Conservation (phyloP, 2,329 filamentous ascomycete genomes). For the Ceratocystis papillata region DNA sequence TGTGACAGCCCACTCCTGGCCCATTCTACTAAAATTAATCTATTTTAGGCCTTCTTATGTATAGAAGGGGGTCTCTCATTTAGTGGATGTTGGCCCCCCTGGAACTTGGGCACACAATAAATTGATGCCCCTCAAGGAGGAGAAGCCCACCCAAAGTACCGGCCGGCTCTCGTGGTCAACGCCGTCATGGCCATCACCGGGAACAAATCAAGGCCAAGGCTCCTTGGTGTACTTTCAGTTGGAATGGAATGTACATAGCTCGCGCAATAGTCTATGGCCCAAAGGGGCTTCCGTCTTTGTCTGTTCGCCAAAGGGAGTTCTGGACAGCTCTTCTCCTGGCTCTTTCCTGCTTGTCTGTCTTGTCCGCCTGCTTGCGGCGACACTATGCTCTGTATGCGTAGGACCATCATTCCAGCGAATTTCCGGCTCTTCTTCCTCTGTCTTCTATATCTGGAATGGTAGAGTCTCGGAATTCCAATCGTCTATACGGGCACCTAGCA, state of each 20-base stretch:
- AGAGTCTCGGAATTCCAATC: neutral
- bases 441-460: neutral
- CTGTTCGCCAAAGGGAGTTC: neutral
- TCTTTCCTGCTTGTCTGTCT: neutral
- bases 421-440: neutral
- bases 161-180: neutral
- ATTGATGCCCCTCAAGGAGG: constrained; percentile 5
- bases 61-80: neutral
- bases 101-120: constrained; percentile 14
- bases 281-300: neutral
- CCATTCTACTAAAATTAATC: neutral
- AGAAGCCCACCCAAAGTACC: neutral
- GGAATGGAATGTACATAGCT: neutral
- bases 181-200: neutral
- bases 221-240: neutral
- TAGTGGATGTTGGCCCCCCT: constrained; percentile 1
- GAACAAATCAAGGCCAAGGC: too few species aligned
- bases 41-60: neutral
- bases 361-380: constrained; percentile 1
- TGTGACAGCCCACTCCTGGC: neutral
- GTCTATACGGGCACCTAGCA: neutral
- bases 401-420: neutral
- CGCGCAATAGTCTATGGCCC: too few species aligned
- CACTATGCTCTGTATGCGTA: neutral
- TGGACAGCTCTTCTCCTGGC: neutral